Percentiles rank a stretch among this genome's conserved stretches.
Evolutionary conservation across 2,329 filamentous ascomycete genomes (phyloP).

Genomic region (Drechmeria coniospora): DNA sequence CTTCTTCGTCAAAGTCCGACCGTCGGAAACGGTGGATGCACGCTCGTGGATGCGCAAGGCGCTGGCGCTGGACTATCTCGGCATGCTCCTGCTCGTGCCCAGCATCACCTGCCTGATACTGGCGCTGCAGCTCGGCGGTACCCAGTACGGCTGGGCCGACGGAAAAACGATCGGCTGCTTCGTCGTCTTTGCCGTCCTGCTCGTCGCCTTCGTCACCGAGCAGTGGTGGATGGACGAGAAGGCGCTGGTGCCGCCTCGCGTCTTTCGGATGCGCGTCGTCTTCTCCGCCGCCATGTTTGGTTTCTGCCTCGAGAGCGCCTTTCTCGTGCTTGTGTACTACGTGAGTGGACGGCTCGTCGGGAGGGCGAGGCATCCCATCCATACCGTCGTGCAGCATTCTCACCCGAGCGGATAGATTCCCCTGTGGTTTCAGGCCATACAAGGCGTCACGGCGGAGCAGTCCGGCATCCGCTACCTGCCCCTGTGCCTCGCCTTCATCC

Average conservation of each 20-base stretch:
- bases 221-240: conserved; percentile 26
- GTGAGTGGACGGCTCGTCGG: conserved; percentile 22
- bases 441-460: conserved; percentile 34
- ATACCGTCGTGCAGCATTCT: neutral
- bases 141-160: conserved; percentile 33
- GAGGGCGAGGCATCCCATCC: no score
- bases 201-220: conserved; percentile 29
- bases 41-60: no score
- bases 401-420: conserved; percentile 13
- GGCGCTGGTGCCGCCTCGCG: conserved; percentile 30
- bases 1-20: conserved; percentile 29
- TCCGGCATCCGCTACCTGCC: conserved; percentile 40
- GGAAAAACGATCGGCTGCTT: conserved; percentile 34
- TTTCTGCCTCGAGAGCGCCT: conserved; percentile 32
- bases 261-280: conserved; percentile 28
- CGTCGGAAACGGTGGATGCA: no score
- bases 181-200: conserved; percentile 29
- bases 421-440: conserved; percentile 38
- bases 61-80: conserved; percentile 32
- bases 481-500: conserved; percentile 32
- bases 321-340: conserved; percentile 39
- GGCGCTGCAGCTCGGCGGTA: conserved; percentile 41
- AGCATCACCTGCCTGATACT: conserved; percentile 37
- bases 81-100: conserved; percentile 34
- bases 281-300: conserved; percentile 26